Base-by-base conservation (phyloP, 805 yeast species). In the Candida ulmi region DNA sequence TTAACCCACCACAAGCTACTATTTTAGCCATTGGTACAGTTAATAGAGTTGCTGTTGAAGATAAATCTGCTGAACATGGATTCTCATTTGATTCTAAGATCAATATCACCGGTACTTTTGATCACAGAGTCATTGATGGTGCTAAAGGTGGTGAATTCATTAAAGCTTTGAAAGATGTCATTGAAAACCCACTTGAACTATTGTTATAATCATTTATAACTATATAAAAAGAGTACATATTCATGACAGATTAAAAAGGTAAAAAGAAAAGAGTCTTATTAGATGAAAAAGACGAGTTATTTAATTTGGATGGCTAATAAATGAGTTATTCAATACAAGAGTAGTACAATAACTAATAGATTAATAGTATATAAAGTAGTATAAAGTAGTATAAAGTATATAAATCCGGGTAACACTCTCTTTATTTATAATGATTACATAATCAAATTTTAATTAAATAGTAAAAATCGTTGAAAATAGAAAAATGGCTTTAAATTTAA, bases 131-230 rank as follows among this genome's bases (percentile, higher is more conserved):
- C 45, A 82, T 91, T 48, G 99, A 93, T 61, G 99, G 99, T 61
- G 98, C 98, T 40, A 79, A 83, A 55, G 99, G 95, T 57, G 99
- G 95, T 63, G 98, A 93, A 56, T 93, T 79, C 77, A 86, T 93
- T 74, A 88, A 79, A 68, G 96, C 88, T 53, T 76, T 93, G 68
- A 93, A 93, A 79, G 74, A 74, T 57, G 80, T 88, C 50, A 66
- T 93, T 52, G 99, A 93, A 74, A 90, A 93, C 74, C 99, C 99
- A 60, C 76, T 93, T 62, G 96, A 88, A 71, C 71, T 93, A 67
- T 70, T 93, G 65, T 72, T 93, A 65, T 91, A 79, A 69, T 21
- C 9, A 6, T 21, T n/a, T n/a, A n/a, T n/a, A n/a, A n/a, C n/a
- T n/a, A n/a, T n/a, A 17, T 11, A 15, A 21, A 30, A 30, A 18